Conservation (phyloP, 2,329 filamentous ascomycete genomes). For the Curvularia spicifera region DNA sequence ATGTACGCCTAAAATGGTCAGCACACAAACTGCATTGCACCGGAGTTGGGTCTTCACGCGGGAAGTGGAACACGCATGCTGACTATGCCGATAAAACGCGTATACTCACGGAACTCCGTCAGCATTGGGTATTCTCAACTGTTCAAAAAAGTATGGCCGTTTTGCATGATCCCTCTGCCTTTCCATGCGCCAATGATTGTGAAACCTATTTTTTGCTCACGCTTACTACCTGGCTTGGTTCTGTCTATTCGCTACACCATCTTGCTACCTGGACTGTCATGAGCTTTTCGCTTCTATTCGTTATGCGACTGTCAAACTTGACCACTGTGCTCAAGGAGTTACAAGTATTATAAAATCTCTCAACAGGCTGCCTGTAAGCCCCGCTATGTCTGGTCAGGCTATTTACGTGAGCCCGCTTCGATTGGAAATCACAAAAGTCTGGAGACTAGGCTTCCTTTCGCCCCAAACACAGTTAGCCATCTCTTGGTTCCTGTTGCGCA, state of each 20-base stretch:
- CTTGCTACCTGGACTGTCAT: conserved; percentile 19
- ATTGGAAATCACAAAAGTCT: conserved; percentile 17
- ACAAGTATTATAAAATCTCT: conserved; percentile 18
- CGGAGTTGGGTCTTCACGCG: conserved; percentile 14
- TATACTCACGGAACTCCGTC: background rate
- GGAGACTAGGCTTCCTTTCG: conserved; percentile 24
- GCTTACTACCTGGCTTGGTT: background rate
- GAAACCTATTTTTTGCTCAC: background rate
- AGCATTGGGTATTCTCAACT: background rate
- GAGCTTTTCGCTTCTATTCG: conserved; percentile 21
- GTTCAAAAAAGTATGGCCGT: background rate
- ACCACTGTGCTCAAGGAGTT: conserved; percentile 24
- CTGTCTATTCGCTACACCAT: conserved; percentile 1
- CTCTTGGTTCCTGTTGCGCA: background rate
- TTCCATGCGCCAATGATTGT: conserved; percentile 5
- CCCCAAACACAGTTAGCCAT: conserved; percentile 11
- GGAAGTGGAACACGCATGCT: conserved; percentile 4
- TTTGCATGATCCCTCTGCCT: conserved; percentile 2
- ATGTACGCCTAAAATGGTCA: conserved; percentile 53
- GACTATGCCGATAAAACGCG: background rate
- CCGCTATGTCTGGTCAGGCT: conserved; percentile 15
- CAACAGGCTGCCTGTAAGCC: conserved; percentile 15
- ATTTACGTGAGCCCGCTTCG: conserved; percentile 14
- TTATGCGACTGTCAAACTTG: conserved; percentile 20
- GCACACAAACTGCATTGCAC: conserved; percentile 10